Percentiles rank a stretch among this genome's conserved stretches.
Conservation (phyloP, 768 basidiomycete genomes). For the Boletus rubescentipes region DNA sequence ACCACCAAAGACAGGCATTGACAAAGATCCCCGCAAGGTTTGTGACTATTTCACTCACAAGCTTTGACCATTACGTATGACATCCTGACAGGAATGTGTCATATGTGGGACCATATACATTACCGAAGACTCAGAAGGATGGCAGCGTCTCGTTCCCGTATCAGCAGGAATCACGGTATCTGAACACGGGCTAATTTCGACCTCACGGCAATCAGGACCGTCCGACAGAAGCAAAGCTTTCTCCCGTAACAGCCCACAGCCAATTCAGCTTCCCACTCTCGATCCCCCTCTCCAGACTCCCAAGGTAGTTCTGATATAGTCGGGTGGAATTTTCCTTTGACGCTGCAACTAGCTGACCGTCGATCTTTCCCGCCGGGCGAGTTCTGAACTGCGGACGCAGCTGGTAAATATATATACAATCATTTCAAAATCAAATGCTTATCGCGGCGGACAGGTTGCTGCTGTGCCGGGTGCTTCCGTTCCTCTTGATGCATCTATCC, state of each 20-base stretch:
- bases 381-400: constrained; percentile 19
- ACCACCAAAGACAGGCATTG: constrained; percentile 61
- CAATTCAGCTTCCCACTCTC: constrained; percentile 33
- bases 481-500: constrained; percentile 33
- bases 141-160: constrained; percentile 42
- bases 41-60: constrained; percentile 15
- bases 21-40: constrained; percentile 68
- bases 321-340: constrained; percentile 2
- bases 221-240: constrained; percentile 13
- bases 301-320: constrained; percentile 21
- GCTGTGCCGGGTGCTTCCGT: constrained; percentile 11
- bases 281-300: constrained; percentile 30
- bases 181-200: constrained; percentile 3
- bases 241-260: constrained; percentile 27
- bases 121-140: constrained; percentile 53
- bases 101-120: constrained; percentile 66
- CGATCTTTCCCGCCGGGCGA: constrained; percentile 14
- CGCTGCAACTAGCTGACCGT: constrained; percentile 19
- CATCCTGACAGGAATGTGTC: constrained; percentile 65
- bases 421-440: not conserved
- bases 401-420: constrained; percentile 9
- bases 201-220: constrained; percentile 3
- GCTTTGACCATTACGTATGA: not conserved
- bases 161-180: constrained; percentile 6
- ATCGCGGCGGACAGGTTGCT: constrained; percentile 18